phyloP scores from a whole-genome alignment of 2,329 filamentous ascomycete species.

The Colletotrichum paranaense region DNA sequence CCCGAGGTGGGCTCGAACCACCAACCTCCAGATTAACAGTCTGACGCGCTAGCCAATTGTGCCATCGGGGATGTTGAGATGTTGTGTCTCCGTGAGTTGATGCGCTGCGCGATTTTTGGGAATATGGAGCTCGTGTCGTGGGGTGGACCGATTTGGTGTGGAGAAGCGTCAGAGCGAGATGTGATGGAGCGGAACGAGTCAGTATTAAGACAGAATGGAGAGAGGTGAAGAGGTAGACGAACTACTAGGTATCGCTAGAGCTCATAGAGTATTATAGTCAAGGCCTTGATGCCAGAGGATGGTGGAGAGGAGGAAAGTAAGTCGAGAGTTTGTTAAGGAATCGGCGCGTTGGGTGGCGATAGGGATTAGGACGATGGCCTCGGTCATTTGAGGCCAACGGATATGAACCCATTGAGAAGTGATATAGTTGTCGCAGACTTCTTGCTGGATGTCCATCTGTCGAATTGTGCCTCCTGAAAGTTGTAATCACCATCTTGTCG shows the following conservation, averaged over 20 bases:
- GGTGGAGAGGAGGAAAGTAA: background rate
- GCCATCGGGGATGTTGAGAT: slow-evolving; percentile 33
- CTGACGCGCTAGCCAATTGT: slow-evolving; percentile 36
- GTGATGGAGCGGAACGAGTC: background rate
- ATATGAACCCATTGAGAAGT: background rate
- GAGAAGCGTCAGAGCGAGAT: background rate
- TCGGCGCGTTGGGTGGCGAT: background rate
- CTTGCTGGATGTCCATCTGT: background rate
- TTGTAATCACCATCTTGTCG: background rate
- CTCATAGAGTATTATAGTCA: background rate
- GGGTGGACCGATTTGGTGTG: background rate
- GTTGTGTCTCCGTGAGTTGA: background rate
- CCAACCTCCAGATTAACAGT: slow-evolving; percentile 36
- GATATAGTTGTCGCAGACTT: background rate
- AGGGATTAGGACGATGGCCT: background rate
- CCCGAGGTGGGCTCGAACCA: slow-evolving; percentile 36
- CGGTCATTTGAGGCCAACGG: background rate
- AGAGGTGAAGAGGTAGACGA: background rate
- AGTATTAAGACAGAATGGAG: background rate
- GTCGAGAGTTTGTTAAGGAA: background rate
- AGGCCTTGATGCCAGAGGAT: background rate
- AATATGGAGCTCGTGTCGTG: slow-evolving; percentile 14
- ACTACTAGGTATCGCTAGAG: background rate
- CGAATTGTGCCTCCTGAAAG: background rate
- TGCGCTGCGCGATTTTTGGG: background rate